Evolutionary conservation across 192 early-diverging fungal genomes (phyloP), one percentile per base, ranked within the genome.

Genomic region (Thoreauomyces humboldtii): DNA sequence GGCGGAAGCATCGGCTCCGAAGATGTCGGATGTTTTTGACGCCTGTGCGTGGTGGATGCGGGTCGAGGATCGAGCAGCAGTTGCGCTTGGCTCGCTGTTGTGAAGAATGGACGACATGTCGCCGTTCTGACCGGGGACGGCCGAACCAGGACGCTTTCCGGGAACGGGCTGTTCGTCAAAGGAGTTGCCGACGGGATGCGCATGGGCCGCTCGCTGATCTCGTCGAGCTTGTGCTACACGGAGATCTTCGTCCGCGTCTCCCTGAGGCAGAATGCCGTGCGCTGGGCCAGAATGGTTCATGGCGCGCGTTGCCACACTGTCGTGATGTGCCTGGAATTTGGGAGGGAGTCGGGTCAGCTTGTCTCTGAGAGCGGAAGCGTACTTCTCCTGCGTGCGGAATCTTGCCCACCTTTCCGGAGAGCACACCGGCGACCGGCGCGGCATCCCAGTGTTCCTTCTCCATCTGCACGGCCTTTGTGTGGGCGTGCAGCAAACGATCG

Each of bases 1-100:
- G 17, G 43, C 54, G 33, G 50, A 28, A 0, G 64, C 65, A 3
- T 75, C 75, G 32, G 65, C 54, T 22, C 45, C 52, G 55, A 81
- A 81, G 42, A 81, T 78, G 59, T 76, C 53, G 46, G 29, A 45
- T 4, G 71, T n/a, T 22, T 62, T 65, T 6, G 69, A 28, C 36
- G 51, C 64, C n/a, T 43, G 62, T 6, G 25, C 43, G 62, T 64
- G 50, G 27, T 64, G 62, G 31, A 64, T 53, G 15, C 62, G 47
- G 17, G 62, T 64, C 24, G 62, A 64, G 11, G 62, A 47, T 21
- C 62, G 62, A 1, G 50, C 45, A 7, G 42, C 25, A 4, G 29
- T 17, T 19, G 42, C 17, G 15, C 21, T 43, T 15, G 21, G 42
- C 1, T 43, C n/a, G n/a, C n/a, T n/a, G n/a, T n/a, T n/a, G n/a